phyloP scores from a whole-genome alignment of 2,329 filamentous ascomycete species.

The Teratosphaeria zuluensis region DNA sequence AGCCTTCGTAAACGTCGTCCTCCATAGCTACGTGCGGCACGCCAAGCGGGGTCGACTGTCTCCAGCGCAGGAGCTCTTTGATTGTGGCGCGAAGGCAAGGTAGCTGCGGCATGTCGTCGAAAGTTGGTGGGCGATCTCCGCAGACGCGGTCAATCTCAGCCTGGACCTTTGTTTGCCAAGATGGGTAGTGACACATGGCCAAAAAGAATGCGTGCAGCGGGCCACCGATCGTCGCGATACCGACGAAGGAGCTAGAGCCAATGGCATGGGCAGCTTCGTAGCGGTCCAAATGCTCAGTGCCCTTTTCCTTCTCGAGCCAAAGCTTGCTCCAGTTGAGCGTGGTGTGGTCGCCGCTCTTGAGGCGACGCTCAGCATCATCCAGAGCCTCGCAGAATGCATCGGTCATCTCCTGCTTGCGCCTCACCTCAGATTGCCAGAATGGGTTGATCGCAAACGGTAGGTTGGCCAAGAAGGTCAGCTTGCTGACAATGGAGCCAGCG shows the following conservation, averaged over 20 bases:
- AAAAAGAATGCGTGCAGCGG: conserved; percentile 26
- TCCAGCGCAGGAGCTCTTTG: conserved; percentile 27
- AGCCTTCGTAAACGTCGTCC: conserved; percentile 29
- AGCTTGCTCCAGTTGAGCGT: conserved; percentile 24
- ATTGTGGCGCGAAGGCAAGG: conserved; percentile 24
- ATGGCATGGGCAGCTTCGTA: conserved; percentile 26
- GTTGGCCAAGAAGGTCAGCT: conserved; percentile 24
- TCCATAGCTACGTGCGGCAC: conserved; percentile 27
- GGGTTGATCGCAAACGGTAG: conserved; percentile 22
- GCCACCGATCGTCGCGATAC: conserved; percentile 25
- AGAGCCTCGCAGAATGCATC: conserved; percentile 26
- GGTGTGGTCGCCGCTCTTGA: conserved; percentile 12
- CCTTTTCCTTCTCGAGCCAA: conserved; percentile 24
- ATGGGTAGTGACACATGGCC: conserved; percentile 25
- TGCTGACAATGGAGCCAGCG: conserved; percentile 25
- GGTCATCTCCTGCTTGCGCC: conserved; percentile 21
- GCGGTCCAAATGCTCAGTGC: conserved; percentile 18
- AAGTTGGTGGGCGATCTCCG: conserved; percentile 20
- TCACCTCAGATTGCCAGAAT: conserved; percentile 20
- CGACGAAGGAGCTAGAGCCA: conserved; percentile 25
- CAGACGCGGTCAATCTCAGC: conserved; percentile 25
- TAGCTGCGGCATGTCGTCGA: conserved; percentile 24
- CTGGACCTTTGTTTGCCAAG: conserved; percentile 21
- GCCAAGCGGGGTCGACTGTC: conserved; percentile 31
- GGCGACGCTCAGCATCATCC: conserved; percentile 19